Evolutionary conservation across 2,329 filamentous ascomycete genomes (phyloP), one percentile per base, ranked within the genome.

Genomic region (Furcasterigmium sp.): DNA sequence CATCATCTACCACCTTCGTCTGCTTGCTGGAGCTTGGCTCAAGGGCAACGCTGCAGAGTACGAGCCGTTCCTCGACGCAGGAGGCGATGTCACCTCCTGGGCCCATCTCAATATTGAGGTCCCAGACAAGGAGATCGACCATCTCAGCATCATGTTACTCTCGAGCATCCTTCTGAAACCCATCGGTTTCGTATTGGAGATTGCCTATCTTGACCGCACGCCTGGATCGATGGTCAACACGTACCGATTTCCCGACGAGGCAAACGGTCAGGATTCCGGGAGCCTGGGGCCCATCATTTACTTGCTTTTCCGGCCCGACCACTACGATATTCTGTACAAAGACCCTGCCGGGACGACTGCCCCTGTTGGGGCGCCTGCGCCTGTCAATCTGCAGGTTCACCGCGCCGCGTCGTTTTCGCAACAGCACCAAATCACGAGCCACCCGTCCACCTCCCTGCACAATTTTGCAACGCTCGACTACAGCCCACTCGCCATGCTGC

Each of bases 261-360:
- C 70, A 13, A 73, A 71, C 42, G 61, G 57, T 4, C 68, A 72
- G 42, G 68, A 72, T 41, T 54, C 62, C 35, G 61, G 64, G 14
- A 56, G 59, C 1, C 55, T 75, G 1, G 74, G 70, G 0, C 70
- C 73, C 20, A 70, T 77, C 25, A 77, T 84, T 28, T 70, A 79
- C 52, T 68, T 76, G 47, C 75, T 73, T 57, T 91, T 68, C 76
- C 82, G 69, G 60, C 94, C 70, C 34, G 89, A 88, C 47, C 93
- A 97, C 65, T 98, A 97, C 63, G 93, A 97, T 63, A 83, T 98
- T 48, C 75, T 97, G 26, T 98, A 98, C 70, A 83, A 80, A 59
- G 69, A 37, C 48, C 45, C 40, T 53, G 44, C 51, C 59, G 48
- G 20, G 21, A 21, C 29, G 15, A 19, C 15, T 8, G 32, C 17